Percentiles rank a stretch among this genome's conserved stretches.
Conservation (phyloP, 768 basidiomycete species). For the Mrakia blollopis region DNA sequence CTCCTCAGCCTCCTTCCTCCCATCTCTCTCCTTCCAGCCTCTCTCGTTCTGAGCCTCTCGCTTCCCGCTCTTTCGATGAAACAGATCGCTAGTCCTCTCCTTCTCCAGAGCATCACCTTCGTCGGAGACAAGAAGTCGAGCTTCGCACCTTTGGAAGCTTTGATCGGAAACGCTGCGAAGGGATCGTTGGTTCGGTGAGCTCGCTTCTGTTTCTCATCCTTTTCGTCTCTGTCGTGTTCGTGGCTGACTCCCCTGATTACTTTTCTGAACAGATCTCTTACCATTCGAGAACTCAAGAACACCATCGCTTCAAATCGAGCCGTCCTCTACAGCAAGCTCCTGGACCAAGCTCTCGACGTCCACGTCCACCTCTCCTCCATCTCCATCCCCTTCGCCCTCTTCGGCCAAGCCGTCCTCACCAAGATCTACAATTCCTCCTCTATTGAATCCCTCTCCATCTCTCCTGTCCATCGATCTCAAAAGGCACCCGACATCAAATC, state of each 20-base stretch:
- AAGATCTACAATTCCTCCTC: background rate
- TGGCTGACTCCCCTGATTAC: too few relatives aligned
- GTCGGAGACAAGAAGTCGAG: background rate
- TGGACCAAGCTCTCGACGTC: background rate
- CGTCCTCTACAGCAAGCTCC: background rate
- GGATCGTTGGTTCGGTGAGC: background rate
- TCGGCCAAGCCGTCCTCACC: background rate
- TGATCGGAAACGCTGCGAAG: background rate
- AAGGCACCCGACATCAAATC: background rate
- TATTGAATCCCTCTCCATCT: background rate
- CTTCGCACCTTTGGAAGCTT: background rate
- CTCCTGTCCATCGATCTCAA: background rate
- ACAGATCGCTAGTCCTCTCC: background rate
- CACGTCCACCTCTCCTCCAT: background rate
- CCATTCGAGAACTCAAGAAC: background rate
- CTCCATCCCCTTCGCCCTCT: constrained; percentile 3
- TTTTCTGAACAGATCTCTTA: background rate
- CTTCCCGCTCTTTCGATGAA: background rate
- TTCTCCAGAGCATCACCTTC: background rate
- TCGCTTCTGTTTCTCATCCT: too few relatives aligned
- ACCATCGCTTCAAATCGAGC: background rate
- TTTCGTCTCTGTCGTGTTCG: background rate
- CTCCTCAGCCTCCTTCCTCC: too few relatives aligned
- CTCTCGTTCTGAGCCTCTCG: background rate
- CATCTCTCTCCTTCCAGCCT: too few relatives aligned